Evolutionary conservation across 2,329 filamentous ascomycete genomes (phyloP).

Genomic region (Pleurostoma richardsiae): DNA sequence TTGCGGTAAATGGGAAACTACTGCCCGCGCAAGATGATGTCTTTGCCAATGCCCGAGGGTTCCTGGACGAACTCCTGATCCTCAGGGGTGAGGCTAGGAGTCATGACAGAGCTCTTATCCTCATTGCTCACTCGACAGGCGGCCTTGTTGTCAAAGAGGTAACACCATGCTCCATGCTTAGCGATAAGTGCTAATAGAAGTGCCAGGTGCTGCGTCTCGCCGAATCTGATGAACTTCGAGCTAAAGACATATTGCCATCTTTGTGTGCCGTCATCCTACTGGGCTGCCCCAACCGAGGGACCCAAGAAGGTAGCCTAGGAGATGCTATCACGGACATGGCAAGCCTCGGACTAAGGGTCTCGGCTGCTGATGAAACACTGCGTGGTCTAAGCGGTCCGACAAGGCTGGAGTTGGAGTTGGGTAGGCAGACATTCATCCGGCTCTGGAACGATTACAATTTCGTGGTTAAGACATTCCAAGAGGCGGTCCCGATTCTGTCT

Average conservation of each 20-base stretch:
- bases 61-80: conserved; percentile 18
- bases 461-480: conserved; percentile 23
- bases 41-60: conserved; percentile 20
- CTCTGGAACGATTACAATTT: conserved; percentile 26
- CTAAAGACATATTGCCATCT: conserved; percentile 16
- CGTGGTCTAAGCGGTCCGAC: conserved; percentile 18
- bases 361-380: conserved; percentile 15
- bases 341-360: conserved; percentile 11
- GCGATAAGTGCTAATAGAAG: not conserved
- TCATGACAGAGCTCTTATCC: conserved; percentile 15
- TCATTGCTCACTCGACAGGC: conserved; percentile 22
- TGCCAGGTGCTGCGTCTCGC: conserved; percentile 20
- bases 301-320: conserved; percentile 16
- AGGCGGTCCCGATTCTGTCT: conserved; percentile 9
- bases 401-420: conserved; percentile 13
- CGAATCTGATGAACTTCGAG: conserved; percentile 15
- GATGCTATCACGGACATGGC: conserved; percentile 23
- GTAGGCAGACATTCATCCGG: conserved; percentile 17
- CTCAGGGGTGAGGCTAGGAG: conserved; percentile 9
- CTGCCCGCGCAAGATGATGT: conserved; percentile 19
- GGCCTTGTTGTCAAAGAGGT: conserved; percentile 26
- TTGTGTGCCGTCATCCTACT: conserved; percentile 21
- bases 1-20: conserved; percentile 15
- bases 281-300: conserved; percentile 21
- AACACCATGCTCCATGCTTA: not conserved